Evolutionary conservation across 2,329 filamentous ascomycete species (phyloP).

Genomic region (Ophiostoma sp.): DNA sequence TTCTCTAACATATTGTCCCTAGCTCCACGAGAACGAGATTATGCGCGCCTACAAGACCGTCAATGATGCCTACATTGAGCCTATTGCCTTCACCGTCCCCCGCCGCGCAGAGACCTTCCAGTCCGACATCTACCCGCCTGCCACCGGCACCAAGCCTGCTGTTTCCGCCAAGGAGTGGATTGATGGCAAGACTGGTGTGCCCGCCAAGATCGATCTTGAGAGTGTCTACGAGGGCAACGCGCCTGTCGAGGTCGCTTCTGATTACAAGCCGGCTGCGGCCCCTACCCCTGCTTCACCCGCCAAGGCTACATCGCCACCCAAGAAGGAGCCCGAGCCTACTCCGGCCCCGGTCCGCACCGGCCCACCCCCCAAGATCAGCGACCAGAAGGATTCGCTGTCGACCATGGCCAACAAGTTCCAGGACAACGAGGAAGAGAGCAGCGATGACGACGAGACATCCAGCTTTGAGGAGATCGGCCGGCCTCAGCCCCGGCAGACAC

Average conservation of each 20-base stretch:
- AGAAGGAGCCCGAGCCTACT: slow-evolving; percentile 47
- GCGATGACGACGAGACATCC: slow-evolving; percentile 63
- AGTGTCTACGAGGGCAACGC: slow-evolving; percentile 81
- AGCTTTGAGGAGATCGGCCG: slow-evolving; percentile 84
- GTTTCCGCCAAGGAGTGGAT: slow-evolving; percentile 81
- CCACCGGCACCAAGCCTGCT: slow-evolving; percentile 71
- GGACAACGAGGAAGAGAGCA: slow-evolving; percentile 60
- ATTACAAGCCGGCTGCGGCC: slow-evolving; percentile 55
- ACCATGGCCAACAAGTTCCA: slow-evolving; percentile 81
- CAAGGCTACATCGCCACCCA: slow-evolving; percentile 37
- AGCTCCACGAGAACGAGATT: slow-evolving; percentile 92
- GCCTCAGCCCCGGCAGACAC: slow-evolving; percentile 55
- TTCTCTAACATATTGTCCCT: neutral
- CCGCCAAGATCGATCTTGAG: slow-evolving; percentile 89
- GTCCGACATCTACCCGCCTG: slow-evolving; percentile 91
- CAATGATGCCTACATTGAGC: slow-evolving; percentile 89
- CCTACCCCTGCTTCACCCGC: slow-evolving; percentile 36
- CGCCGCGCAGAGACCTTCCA: slow-evolving; percentile 92
- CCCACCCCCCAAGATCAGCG: slow-evolving; percentile 65
- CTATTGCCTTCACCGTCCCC: slow-evolving; percentile 94
- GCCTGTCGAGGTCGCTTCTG: slow-evolving; percentile 67
- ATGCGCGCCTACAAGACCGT: slow-evolving; percentile 97
- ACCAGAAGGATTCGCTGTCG: slow-evolving; percentile 83
- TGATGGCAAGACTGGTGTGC: slow-evolving; percentile 73
- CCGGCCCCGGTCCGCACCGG: slow-evolving; percentile 36